A percentile compares a stretch with the other conserved stretches of the same genome.
Conservation (phyloP, 164 flowering plant species). For the Warburgia ugandensis region DNA sequence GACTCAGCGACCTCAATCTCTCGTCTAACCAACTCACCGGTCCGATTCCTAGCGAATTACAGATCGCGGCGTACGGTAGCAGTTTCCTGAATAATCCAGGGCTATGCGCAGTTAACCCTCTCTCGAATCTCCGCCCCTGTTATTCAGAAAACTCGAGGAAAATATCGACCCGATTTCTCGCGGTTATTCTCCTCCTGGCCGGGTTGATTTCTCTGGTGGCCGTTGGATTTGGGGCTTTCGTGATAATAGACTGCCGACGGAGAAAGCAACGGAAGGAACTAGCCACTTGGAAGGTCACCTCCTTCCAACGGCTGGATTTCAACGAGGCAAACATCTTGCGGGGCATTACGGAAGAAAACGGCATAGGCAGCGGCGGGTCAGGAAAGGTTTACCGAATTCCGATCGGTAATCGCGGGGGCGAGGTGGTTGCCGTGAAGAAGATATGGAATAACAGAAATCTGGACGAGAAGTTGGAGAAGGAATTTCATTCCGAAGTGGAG, state of each 20-base stretch:
- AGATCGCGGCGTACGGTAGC: constrained; percentile 20
- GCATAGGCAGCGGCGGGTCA: constrained; percentile 79
- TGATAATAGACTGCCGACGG: constrained; percentile 26
- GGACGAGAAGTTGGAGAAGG: constrained; percentile 43
- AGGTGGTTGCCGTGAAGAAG: constrained; percentile 68
- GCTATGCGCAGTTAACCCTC: constrained; percentile 29
- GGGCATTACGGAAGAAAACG: constrained; percentile 42
- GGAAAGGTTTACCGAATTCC: constrained; percentile 64
- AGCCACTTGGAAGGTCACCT: constrained; percentile 56
- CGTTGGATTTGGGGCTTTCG: constrained; percentile 13
- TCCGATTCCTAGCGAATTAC: constrained; percentile 28
- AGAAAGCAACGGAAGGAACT: constrained; percentile 23
- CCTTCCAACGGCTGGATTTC: constrained; percentile 64
- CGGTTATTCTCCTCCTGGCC: constrained; percentile 14
- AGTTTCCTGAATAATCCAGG: constrained; percentile 50
- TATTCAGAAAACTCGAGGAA: constrained; percentile 2
- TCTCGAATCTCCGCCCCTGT: constrained; percentile 19
- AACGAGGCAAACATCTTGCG: constrained; percentile 42
- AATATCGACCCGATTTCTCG: constrained; percentile 12
- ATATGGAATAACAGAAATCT: constrained; percentile 40
- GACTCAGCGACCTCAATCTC: constrained; percentile 29
- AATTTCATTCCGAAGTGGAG: constrained; percentile 60
- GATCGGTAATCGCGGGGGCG: constrained; percentile 19
- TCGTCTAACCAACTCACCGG: constrained; percentile 46
- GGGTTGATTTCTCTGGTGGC: constrained; percentile 6